Evolutionary conservation across 495 filamentous ascomycete species (phyloP).

Genomic region (Penicillium ochrochloron): DNA sequence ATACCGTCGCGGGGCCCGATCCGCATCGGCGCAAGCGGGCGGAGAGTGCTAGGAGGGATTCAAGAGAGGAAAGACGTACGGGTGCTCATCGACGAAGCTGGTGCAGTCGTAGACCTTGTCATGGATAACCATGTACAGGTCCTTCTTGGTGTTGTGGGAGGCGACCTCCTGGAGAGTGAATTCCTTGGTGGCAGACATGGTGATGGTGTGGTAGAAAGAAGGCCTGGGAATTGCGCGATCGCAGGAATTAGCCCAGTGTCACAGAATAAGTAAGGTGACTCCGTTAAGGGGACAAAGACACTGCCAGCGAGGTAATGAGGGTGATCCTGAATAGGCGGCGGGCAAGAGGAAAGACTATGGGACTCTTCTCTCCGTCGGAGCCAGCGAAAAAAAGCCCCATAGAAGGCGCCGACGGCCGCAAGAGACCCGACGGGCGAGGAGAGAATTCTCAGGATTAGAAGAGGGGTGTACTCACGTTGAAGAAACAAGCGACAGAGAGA

Average conservation of each 20-base stretch:
- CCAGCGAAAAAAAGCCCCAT: conserved; percentile 9
- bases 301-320: background rate
- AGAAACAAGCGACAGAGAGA: conserved; percentile 16
- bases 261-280: background rate
- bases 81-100: conserved; percentile 97
- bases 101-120: conserved; percentile 92
- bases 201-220: conserved; percentile 30
- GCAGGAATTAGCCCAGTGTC: conserved; percentile 7
- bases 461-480: conserved; percentile 12
- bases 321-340: background rate
- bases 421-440: background rate
- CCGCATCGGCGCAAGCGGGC: conserved; percentile 1
- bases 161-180: conserved; percentile 85
- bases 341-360: background rate
- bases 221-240: background rate
- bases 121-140: conserved; percentile 88
- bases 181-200: conserved; percentile 69
- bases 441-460: background rate
- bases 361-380: conserved; percentile 4
- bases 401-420: background rate
- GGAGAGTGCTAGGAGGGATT: background rate
- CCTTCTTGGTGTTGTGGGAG: conserved; percentile 93
- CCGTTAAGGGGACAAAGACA: background rate
- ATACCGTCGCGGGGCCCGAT: background rate
- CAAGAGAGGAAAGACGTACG: conserved; percentile 66